These are phyloP conservation scores for Vaccinium macrocarpon DNA, from an alignment of 148 eudicot genomes.

Conservation along the genomic window DNA sequence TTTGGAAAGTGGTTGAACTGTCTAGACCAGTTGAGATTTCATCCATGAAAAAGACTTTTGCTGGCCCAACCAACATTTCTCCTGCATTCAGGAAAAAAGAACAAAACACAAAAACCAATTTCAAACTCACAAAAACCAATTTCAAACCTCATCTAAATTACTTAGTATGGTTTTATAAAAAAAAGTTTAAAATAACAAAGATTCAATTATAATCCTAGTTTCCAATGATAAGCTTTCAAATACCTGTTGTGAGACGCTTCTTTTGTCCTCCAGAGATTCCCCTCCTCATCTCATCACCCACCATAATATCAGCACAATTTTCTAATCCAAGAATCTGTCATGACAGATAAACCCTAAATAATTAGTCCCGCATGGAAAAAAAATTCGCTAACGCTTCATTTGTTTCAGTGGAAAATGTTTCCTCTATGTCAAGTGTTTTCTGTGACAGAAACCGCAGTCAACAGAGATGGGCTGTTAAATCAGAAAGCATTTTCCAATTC, in stretches of 20 bases:
- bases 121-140: too few species aligned
- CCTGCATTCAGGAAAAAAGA: slow-evolving; percentile 19
- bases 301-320: slow-evolving; percentile 39
- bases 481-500: background rate
- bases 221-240: background rate
- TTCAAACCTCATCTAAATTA: background rate
- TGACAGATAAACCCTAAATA: background rate
- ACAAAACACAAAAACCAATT: background rate
- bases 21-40: slow-evolving; percentile 51
- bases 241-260: slow-evolving; percentile 47
- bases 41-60: slow-evolving; percentile 47
- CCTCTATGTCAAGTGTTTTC: background rate
- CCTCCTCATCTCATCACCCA: slow-evolving; percentile 49
- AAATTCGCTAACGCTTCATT: background rate
- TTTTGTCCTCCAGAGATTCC: slow-evolving; percentile 53
- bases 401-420: background rate
- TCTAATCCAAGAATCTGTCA: slow-evolving; percentile 40
- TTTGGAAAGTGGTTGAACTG: slow-evolving; percentile 45
- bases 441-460: background rate
- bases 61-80: slow-evolving; percentile 52
- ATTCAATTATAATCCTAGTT: background rate
- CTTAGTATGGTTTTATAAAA: background rate
- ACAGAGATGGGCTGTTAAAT: background rate
- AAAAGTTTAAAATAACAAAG: background rate
- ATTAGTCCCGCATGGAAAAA: background rate